Base-by-base conservation (phyloP, 345 rosid genomes). In the Sonneratia alba region DNA sequence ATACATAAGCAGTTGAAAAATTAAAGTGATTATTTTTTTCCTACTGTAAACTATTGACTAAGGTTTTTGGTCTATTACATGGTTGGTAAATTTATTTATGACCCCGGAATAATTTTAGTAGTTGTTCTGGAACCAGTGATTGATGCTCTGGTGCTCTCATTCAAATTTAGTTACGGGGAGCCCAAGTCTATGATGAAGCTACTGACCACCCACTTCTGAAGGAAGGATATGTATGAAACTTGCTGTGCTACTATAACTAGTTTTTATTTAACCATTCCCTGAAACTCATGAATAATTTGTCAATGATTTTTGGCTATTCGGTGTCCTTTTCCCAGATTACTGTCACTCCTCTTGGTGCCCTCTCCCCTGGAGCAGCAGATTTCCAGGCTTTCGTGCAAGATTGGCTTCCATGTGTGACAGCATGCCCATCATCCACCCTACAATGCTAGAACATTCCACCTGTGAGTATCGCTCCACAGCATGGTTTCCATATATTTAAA, bases 301-400 rank as follows among this genome's bases (percentile, higher is more conserved):
- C 71, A 36, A 48, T 43, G 37, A 27, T 42, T 51, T 37, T 37
- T 24, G 64, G 38, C 53, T n/a, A 69, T 68, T 74, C 32, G 11
- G 34, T 36, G 19, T 73, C 10, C 48, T 64, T 36, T 16, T 38
- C 24, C 74, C 86, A 92, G 99, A 95, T 95, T 69, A 87, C 93
- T 37, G 88, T 95, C 68, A 90, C 97, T 67, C 96, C 92, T 42
- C 86, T 90, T 70, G 87, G 84, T 68, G 96, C 91, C 18, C 87
- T 95, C 19, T 87, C 96, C 72, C 87, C 76, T 11, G 88, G 86
- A 10, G 96, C 89, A 71, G 49, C 53, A 14, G 87, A 83, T 73
- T 73, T 82, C 69, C 77, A 75, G 62, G 71, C 79, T 8, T 89
- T 76, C 79, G 87, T 85, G 72, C 77, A 73, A 70, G 85, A 84